Base-by-base conservation (phyloP, 225 moss, liverwort and hornwort genomes). In the Straminergon stramineum region DNA sequence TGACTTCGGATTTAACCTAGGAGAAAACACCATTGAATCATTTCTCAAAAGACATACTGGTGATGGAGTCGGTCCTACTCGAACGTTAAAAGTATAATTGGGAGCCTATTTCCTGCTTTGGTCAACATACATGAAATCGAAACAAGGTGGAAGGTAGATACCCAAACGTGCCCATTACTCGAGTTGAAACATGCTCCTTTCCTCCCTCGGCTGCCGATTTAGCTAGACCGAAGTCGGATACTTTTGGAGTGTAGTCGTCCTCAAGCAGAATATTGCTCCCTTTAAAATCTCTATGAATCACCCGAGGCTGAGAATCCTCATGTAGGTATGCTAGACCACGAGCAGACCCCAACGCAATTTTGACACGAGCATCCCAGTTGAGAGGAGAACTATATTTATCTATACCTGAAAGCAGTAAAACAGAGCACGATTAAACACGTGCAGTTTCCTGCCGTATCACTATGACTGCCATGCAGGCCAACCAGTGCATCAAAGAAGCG, bases 111-210 rank as follows among this genome's bases (percentile, higher is more conserved):
- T 77, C 89, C 70, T 65, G 63, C 51, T 28, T 60, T 35, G 13
- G 43, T 53, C 45, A 73, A 41, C n/a, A 56, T 45, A 76, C 80
- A 71, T 31, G 86, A 80, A 61, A 82, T 56, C 7, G 32, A 81
- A 88, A 66, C 52, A 53, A 86, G 75, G 83, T 53, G 71, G 83
- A 45, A 84, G 80, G 53, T 39, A 60, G 39, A 27, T 91, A 94
- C 94, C 94, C 97, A 87, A 96, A 95, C 23, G 97, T 97, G 81
- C 97, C 97, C 96, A 96, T 97, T 60, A 97, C 96, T 86, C 95
- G 91, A 74, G 97, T 97, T 66, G 97, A 95, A 79, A 97, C 90
- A 77, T 96, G 95, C 93, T 93, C 91, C 91, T 93, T 91, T 85
- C 91, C 95, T 83, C 93, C 96, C 80, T 97, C 97, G 17, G 92